phyloP scores from a whole-genome alignment of 768 basidiomycete species.

The Lactarius evosmus region DNA sequence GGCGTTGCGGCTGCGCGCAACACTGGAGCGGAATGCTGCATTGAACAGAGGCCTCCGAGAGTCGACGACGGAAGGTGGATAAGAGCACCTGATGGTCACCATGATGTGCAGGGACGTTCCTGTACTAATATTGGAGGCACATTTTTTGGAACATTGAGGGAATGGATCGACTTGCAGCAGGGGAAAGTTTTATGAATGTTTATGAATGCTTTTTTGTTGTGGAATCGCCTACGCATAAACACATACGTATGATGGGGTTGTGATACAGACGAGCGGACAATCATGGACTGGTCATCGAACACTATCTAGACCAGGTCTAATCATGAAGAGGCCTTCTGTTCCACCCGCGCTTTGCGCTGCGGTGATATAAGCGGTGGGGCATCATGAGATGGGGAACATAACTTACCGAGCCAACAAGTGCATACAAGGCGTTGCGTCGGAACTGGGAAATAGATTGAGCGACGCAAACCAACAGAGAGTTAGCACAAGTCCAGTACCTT shows the following conservation, averaged over 20 bases:
- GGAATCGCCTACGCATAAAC: slow-evolving; percentile 23
- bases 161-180: not conserved
- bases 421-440: slow-evolving; percentile 77
- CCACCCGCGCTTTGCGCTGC: slow-evolving; percentile 66
- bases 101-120: not conserved
- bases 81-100: not conserved
- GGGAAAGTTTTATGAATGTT: slow-evolving; percentile 16
- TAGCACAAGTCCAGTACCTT: slow-evolving; percentile 48
- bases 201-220: slow-evolving; percentile 32
- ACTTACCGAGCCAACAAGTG: slow-evolving; percentile 72
- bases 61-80: slow-evolving; percentile 15
- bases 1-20: slow-evolving; percentile 68
- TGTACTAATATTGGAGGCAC: not conserved
- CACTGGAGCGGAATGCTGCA: slow-evolving; percentile 31
- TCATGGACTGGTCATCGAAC: slow-evolving; percentile 9
- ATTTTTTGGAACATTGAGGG: not conserved
- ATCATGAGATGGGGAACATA: not conserved
- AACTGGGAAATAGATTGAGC: slow-evolving; percentile 48
- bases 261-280: slow-evolving; percentile 20
- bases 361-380: slow-evolving; percentile 13
- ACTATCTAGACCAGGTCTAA: slow-evolving; percentile 13
- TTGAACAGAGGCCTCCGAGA: slow-evolving; percentile 18
- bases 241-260: slow-evolving; percentile 22
- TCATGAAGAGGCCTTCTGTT: slow-evolving; percentile 51
- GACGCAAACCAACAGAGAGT: slow-evolving; percentile 1